phyloP scores from a whole-genome alignment of 352 stramenopile species.

The Phytophthora hybrid region DNA sequence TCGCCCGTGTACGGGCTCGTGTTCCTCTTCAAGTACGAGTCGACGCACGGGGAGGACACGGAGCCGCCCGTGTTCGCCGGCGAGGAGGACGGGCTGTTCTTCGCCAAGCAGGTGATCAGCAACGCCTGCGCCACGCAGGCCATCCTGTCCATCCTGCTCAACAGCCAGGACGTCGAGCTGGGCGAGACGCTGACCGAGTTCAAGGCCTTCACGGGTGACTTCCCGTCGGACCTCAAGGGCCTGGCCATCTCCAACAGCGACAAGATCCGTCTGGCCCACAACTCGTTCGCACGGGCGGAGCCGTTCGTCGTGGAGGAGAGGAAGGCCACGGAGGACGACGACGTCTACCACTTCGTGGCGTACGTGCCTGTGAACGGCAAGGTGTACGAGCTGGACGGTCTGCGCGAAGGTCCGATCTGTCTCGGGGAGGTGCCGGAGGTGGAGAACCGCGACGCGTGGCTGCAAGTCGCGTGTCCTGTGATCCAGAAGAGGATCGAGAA shows the following conservation, averaged over 20 bases:
- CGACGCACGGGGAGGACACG: conserved; percentile 50
- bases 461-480: conserved; percentile 89
- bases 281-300: conserved; percentile 83
- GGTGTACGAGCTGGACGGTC: conserved; percentile 97
- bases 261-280: conserved; percentile 85
- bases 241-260: conserved; percentile 90
- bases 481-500: conserved; percentile 95
- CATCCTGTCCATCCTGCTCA: conserved; percentile 97
- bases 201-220: conserved; percentile 83
- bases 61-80: conserved; percentile 30
- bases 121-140: conserved; percentile 98
- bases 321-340: conserved; percentile 86
- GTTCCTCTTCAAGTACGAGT: conserved; percentile 97
- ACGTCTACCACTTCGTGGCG: conserved; percentile 98
- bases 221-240: conserved; percentile 84
- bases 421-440: conserved; percentile 68
- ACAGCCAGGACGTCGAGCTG: conserved; percentile 75
- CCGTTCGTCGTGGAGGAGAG: conserved; percentile 84
- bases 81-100: conserved; percentile 89
- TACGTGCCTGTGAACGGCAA: conserved; percentile 91
- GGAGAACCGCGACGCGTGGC: conserved; percentile 71
- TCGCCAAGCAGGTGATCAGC: conserved; percentile 96
- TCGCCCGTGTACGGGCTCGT: conserved; percentile 93
- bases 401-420: conserved; percentile 90
- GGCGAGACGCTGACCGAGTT: conserved; percentile 76